phyloP scores from a whole-genome alignment of 805 yeast species.

The Ogataea kodamae region DNA sequence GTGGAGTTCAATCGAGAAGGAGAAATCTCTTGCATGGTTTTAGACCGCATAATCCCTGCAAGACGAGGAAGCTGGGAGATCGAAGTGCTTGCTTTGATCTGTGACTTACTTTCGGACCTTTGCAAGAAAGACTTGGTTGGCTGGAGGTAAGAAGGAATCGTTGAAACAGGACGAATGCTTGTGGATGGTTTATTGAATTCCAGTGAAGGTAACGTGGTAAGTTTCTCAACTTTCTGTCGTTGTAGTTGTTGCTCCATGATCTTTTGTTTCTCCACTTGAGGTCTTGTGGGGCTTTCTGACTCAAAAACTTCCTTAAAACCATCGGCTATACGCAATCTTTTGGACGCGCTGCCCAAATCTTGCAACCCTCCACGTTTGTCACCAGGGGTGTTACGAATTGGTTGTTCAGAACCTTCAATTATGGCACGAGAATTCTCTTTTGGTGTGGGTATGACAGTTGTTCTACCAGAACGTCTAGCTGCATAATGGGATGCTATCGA shows the following conservation, averaged over 20 bases:
- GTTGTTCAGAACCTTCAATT: conserved; percentile 4
- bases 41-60: conserved; percentile 14
- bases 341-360: conserved; percentile 30
- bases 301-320: conserved; percentile 26
- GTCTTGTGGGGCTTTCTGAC: conserved; percentile 30
- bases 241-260: conserved; percentile 22
- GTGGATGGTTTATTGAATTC: conserved; percentile 3
- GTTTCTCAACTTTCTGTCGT: conserved; percentile 8
- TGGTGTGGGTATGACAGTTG: neutral
- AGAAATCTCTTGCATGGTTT: conserved; percentile 22
- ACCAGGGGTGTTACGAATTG: conserved; percentile 18
- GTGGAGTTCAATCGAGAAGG: conserved; percentile 13
- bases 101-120: conserved; percentile 13
- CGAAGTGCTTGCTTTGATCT: conserved; percentile 2
- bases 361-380: conserved; percentile 25
- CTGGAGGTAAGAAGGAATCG: conserved; percentile 20
- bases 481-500: conserved; percentile 48
- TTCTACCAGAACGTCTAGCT: conserved; percentile 29
- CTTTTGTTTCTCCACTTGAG: conserved; percentile 23
- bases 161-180: conserved; percentile 1
- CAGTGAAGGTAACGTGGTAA: conserved; percentile 9
- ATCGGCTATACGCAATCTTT: conserved; percentile 25
- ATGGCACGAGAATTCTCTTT: conserved; percentile 4
- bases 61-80: conserved; percentile 6
- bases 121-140: conserved; percentile 19